phyloP scores from a whole-genome alignment of 257 asterid genomes.

The Solanum tacnaense region DNA sequence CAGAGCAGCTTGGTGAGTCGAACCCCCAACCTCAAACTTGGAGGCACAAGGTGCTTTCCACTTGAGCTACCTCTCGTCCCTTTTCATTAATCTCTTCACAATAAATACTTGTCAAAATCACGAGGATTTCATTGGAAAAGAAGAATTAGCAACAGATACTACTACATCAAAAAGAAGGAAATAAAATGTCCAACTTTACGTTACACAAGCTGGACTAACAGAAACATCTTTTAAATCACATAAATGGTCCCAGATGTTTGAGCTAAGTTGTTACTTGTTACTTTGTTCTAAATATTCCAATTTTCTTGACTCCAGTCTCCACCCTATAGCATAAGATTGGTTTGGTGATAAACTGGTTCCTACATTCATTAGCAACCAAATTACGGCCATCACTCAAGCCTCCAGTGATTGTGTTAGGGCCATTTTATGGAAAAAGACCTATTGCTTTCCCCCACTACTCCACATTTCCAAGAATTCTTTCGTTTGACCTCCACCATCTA shows the following conservation, averaged over 20 bases:
- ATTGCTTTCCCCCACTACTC: background rate
- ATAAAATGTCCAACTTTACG: background rate
- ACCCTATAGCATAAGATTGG: background rate
- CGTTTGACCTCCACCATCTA: background rate
- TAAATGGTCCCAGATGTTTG: background rate
- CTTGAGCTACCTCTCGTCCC: background rate
- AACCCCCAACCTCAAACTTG: background rate
- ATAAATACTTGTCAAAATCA: background rate
- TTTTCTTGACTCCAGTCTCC: background rate
- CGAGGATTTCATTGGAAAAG: background rate
- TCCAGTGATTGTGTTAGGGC: background rate
- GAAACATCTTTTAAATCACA: background rate
- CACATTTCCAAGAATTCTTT: background rate
- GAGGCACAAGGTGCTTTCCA: background rate
- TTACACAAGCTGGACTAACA: background rate
- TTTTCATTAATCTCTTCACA: background rate
- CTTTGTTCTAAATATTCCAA: background rate
- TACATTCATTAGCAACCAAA: background rate
- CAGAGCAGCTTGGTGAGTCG: background rate
- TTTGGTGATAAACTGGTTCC: background rate
- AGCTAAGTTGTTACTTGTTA: background rate
- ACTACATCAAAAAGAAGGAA: background rate
- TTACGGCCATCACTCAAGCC: background rate
- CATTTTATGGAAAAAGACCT: background rate
- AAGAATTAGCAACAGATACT: background rate